Base-by-base conservation (phyloP, 306 rosid genomes). In the Urtica urens region DNA sequence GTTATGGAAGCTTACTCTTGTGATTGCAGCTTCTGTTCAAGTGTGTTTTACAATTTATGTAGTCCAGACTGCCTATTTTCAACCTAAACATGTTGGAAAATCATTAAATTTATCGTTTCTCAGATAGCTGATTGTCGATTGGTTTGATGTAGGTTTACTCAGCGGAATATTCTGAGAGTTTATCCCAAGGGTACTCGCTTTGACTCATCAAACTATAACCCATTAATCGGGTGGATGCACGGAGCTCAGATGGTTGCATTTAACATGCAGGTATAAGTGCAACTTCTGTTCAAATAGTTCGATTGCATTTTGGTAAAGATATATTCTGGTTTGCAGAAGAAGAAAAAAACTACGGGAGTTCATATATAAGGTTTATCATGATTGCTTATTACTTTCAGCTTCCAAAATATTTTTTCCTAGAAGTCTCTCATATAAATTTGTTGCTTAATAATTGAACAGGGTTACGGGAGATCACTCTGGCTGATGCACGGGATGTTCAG, bases 211-310 rank as follows among this genome's bases (percentile, higher is more conserved):
- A 92, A 92, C 55, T 92, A 82, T 64, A 92, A 92, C 66, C 99
- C 99, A 42, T 59, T 86, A 52, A 77, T 92, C 72, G 99, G 94
- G 61, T 92, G 99, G 99, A 65, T 63, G 59, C 94, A 92, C 70
- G 99, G 99, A 50, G 99, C 99, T 60, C 99, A 92, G 57, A 77
- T 92, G 99, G 99, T 92, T 63, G 99, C 99, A 53, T 86, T 92
- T 57, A 92, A 92, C 65, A 92, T 92, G 99, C 99, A 92, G 99
- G 99, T 92, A 53, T n/a, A n/a, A n/a, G n/a, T n/a, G n/a, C n/a
- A n/a, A n/a, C n/a, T n/a, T n/a, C n/a, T n/a, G n/a, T n/a, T n/a
- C n/a, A n/a, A n/a, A n/a, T n/a, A n/a, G n/a, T n/a, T n/a, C n/a
- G n/a, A n/a, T n/a, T n/a, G n/a, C n/a, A n/a, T n/a, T n/a, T n/a